Conservation (phyloP, 2,329 filamentous ascomycete species). For the Cercospora beticola region DNA sequence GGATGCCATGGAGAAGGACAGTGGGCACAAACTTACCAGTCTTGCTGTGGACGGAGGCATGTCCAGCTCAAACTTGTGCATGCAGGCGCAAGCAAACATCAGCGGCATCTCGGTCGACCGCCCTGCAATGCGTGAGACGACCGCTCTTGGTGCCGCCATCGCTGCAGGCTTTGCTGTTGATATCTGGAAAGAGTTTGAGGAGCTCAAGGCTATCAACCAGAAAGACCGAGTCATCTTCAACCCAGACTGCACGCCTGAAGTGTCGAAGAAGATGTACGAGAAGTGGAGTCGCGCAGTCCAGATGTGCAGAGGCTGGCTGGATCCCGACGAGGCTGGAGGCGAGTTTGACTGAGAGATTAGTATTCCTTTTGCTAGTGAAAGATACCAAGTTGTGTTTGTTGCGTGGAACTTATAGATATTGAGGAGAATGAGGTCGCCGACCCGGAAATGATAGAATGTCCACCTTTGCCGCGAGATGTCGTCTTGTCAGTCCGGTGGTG, state of each 20-base stretch:
- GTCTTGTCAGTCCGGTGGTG: background rate
- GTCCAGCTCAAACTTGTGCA: conserved; percentile 83
- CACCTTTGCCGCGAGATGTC: background rate
- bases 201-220: conserved; percentile 71
- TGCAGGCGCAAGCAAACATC: conserved; percentile 88
- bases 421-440: background rate
- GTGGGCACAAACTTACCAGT: conserved; percentile 69
- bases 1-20: conserved; percentile 87
- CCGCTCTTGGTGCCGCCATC: conserved; percentile 82
- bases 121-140: conserved; percentile 87
- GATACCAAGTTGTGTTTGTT: conserved; percentile 4
- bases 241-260: conserved; percentile 58
- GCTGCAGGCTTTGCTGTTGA: conserved; percentile 79
- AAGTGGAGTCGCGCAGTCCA: conserved; percentile 75
- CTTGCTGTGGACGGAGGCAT: conserved; percentile 87
- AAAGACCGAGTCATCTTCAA: conserved; percentile 68
- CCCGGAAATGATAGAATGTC: background rate
- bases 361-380: background rate
- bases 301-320: conserved; percentile 69
- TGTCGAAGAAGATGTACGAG: conserved; percentile 63
- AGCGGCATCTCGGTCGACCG: conserved; percentile 80
- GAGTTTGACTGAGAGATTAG: conserved; percentile 6
- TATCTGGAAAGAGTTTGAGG: conserved; percentile 73
- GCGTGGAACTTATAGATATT: background rate
- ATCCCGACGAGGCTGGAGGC: conserved; percentile 21